Conservation (phyloP, 176 grass and related monocot genomes). For the Triticum dicoccoides region DNA sequence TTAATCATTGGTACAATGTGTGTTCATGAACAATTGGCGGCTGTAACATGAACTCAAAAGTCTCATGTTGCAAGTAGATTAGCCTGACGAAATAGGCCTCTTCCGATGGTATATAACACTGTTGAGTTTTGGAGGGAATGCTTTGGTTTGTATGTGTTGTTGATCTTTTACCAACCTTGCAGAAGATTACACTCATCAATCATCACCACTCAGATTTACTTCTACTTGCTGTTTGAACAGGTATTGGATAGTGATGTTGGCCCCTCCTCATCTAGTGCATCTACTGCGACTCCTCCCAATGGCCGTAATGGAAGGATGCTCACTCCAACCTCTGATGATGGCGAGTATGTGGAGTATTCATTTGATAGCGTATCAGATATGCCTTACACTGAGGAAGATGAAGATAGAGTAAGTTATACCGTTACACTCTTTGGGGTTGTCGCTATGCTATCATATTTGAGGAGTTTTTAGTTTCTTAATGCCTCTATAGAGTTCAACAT, state of each 20-base stretch:
- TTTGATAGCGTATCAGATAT: slow-evolving; percentile 75
- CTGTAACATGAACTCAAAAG: neutral
- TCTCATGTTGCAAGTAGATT: neutral
- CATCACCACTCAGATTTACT: slow-evolving; percentile 7
- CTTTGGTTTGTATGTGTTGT: neutral
- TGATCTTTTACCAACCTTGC: neutral
- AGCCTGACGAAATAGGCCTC: neutral
- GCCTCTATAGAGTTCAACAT: neutral
- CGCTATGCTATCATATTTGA: neutral
- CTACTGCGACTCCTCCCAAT: slow-evolving; percentile 50
- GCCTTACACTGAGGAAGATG: slow-evolving; percentile 78
- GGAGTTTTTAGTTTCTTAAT: slow-evolving; percentile 7
- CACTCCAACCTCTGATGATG: slow-evolving; percentile 63
- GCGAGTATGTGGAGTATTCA: slow-evolving; percentile 85
- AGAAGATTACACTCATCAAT: slow-evolving; percentile 13
- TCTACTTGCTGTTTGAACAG: slow-evolving; percentile 26
- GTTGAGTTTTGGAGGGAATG: neutral
- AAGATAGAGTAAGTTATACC: slow-evolving; percentile 79
- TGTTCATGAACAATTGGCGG: neutral
- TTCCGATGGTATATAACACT: neutral
- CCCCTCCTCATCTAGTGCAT: slow-evolving; percentile 61
- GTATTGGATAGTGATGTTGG: slow-evolving; percentile 42
- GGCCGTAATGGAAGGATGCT: slow-evolving; percentile 38
- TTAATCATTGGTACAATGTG: neutral
- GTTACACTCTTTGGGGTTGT: slow-evolving; percentile 6